phyloP scores from a whole-genome alignment of 176 grass and related monocot genomes.

The Triticum dicoccoides region DNA sequence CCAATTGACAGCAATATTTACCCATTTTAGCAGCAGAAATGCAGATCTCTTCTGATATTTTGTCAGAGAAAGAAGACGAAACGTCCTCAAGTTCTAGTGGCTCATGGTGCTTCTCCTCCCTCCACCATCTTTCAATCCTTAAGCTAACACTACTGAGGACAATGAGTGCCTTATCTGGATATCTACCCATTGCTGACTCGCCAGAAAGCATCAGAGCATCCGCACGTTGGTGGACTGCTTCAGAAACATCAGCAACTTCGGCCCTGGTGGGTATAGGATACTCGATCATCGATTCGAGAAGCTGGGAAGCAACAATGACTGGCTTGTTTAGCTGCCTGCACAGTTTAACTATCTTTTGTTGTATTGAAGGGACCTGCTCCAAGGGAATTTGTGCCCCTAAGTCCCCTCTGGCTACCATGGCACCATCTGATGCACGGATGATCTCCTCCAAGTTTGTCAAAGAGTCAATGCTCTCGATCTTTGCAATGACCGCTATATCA shows the following conservation, averaged over 20 bases:
- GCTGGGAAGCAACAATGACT: constrained; percentile 94
- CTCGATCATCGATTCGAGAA: constrained; percentile 96
- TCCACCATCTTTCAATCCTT: constrained; percentile 93
- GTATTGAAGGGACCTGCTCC: constrained; percentile 85
- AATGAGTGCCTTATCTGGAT: constrained; percentile 82
- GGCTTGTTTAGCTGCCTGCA: constrained; percentile 98
- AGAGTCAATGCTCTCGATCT: constrained; percentile 94
- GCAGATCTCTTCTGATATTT: constrained; percentile 93
- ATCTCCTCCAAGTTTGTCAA: constrained; percentile 85
- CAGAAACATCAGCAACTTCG: constrained; percentile 94
- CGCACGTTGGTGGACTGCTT: constrained; percentile 84
- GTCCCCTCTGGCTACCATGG: constrained; percentile 95
- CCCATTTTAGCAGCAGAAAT: constrained; percentile 99
- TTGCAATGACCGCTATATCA: constrained; percentile 88
- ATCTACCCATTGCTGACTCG: constrained; percentile 96
- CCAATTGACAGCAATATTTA: constrained; percentile 12
- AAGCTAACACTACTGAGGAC: constrained; percentile 89
- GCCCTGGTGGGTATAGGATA: constrained; percentile 93
- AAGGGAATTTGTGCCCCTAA: constrained; percentile 93
- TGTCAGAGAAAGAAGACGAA: constrained; percentile 81
- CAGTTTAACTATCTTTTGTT: constrained; percentile 85
- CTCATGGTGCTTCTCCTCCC: constrained; percentile 84
- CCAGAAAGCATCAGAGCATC: constrained; percentile 99
- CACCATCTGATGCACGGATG: constrained; percentile 80
- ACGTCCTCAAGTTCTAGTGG: constrained; percentile 67